phyloP scores from a whole-genome alignment of 495 filamentous ascomycete species.

The Penicillium coprophilum region DNA sequence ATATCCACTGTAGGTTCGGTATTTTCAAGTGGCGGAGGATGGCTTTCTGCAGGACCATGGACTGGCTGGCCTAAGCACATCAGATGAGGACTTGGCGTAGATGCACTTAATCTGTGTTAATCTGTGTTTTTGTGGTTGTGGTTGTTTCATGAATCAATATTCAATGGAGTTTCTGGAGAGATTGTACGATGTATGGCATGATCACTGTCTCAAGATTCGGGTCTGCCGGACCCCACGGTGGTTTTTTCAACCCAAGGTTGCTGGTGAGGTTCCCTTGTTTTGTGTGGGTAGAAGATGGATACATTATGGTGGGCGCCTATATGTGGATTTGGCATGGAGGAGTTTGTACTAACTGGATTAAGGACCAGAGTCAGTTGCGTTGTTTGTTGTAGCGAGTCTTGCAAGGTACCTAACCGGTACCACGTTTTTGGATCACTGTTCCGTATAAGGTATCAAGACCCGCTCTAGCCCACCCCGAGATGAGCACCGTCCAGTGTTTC shows the following conservation, averaged over 20 bases:
- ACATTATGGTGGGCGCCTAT: background rate
- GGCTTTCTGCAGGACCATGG: background rate
- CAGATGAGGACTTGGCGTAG: background rate
- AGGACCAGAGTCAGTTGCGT: background rate
- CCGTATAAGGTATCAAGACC: background rate
- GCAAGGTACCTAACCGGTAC: background rate
- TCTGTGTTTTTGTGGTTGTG: background rate
- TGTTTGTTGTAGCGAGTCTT: background rate
- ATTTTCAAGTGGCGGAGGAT: background rate
- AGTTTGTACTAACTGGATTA: background rate
- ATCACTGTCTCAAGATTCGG: background rate
- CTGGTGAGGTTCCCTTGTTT: background rate
- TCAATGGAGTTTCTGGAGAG: background rate
- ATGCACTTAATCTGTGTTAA: background rate
- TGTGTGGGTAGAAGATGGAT: background rate
- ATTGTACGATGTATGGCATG: background rate
- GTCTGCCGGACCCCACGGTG: background rate
- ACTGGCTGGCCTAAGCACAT: background rate
- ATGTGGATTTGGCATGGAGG: background rate
- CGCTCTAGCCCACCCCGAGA: background rate
- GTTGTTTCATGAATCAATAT: background rate
- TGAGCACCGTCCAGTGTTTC: background rate
- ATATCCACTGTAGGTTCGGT: conserved; percentile 5
- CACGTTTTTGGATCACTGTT: background rate
- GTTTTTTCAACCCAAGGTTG: background rate